These are phyloP conservation scores for Arthrobotrys conoides DNA, from an alignment of 2,329 filamentous ascomycete species.

Conservation along the genomic window DNA sequence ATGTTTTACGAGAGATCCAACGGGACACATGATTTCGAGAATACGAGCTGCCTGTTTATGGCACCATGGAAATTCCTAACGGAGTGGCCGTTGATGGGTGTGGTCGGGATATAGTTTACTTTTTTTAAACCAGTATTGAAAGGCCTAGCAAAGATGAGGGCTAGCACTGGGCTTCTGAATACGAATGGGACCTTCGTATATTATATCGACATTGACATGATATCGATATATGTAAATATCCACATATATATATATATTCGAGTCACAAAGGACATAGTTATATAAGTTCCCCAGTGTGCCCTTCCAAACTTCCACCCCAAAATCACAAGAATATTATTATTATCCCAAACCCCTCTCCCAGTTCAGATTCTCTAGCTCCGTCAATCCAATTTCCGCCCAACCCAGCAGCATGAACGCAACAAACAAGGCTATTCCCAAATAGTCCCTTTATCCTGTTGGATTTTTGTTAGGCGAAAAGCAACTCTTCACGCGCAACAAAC, in stretches of 20 bases:
- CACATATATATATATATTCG: too few species aligned
- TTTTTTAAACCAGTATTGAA: not conserved
- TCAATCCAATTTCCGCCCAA: not conserved
- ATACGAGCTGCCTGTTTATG: not conserved
- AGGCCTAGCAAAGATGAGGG: not conserved
- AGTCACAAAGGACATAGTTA: too few species aligned
- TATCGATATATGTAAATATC: too few species aligned
- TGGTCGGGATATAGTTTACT: not conserved
- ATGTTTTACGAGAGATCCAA: not conserved
- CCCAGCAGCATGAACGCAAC: not conserved
- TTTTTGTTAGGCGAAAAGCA: conserved; percentile 6
- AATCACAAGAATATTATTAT: not conserved
- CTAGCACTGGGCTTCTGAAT: too few species aligned
- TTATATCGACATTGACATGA: too few species aligned
- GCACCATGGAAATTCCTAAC: not conserved
- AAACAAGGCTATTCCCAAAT: not conserved
- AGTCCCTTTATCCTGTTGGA: not conserved
- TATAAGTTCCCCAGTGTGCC: too few species aligned
- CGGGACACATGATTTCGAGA: conserved; percentile 2
- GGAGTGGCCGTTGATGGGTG: not conserved
- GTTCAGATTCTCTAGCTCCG: too few species aligned
- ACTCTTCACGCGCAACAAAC: not conserved
- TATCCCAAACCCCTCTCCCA: not conserved
- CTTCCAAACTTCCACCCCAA: not conserved
- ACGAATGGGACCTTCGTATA: too few species aligned